phyloP scores from a whole-genome alignment of 2,329 filamentous ascomycete species.

The Akanthomyces dipterigenus region DNA sequence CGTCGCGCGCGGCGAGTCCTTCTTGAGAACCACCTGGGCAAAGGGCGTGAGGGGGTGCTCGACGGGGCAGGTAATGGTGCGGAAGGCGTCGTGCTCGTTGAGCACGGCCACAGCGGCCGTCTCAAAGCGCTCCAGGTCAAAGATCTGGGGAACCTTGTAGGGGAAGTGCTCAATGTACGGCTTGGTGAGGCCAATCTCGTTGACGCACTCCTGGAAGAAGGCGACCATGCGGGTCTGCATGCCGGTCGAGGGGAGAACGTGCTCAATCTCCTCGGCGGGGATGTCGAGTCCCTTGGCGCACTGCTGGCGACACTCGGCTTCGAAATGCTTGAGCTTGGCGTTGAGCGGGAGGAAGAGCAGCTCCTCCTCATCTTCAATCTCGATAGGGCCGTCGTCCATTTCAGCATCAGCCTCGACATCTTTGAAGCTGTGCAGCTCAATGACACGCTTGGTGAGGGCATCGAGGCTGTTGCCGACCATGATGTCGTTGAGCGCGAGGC shows the following conservation, averaged over 20 bases:
- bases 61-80: conserved; percentile 11
- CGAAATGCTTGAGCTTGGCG: conserved; percentile 12
- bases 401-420: not conserved
- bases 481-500: conserved; percentile 6
- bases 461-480: conserved; percentile 9
- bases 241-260: conserved; percentile 10
- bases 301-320: conserved; percentile 4
- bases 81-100: conserved; percentile 13
- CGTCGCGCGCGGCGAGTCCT: not conserved
- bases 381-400: conserved; percentile 3
- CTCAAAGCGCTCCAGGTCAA: conserved; percentile 12
- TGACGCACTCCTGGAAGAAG: conserved; percentile 9
- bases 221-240: conserved; percentile 12
- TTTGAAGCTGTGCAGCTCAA: not conserved
- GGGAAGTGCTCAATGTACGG: conserved; percentile 13
- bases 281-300: conserved; percentile 6
- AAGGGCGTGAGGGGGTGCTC: conserved; percentile 13
- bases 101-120: conserved; percentile 11
- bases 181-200: conserved; percentile 5
- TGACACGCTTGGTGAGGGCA: conserved; percentile 1
- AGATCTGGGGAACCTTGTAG: conserved; percentile 11
- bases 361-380: conserved; percentile 12
- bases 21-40: conserved; percentile 11
- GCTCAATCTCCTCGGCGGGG: conserved; percentile 7
- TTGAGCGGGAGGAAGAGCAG: not conserved